These are phyloP conservation scores for Cutaneotrichosporon sp. DNA, from an alignment of 1,284 basidiomycete genomes.

Conservation along the genomic window DNA sequence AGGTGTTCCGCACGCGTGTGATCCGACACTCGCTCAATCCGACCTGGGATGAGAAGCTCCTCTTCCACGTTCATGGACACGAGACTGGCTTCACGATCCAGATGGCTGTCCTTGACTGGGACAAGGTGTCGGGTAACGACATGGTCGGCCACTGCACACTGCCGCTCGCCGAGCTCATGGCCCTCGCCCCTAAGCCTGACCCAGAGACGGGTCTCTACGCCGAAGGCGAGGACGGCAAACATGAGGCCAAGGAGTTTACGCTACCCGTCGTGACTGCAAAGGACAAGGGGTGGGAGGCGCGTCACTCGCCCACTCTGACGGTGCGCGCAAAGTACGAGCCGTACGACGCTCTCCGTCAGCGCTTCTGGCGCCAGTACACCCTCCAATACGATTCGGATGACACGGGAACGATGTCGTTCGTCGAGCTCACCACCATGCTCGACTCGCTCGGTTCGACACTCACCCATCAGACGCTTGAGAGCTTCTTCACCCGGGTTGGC, in stretches of 20 bases:
- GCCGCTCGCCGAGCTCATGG: conserved; percentile 68
- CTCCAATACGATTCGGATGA: conserved; percentile 90
- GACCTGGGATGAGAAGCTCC: conserved; percentile 89
- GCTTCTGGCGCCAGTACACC: conserved; percentile 88
- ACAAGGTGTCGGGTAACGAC: conserved; percentile 78
- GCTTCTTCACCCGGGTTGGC: conserved; percentile 71
- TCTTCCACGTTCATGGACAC: conserved; percentile 89
- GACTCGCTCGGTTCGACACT: conserved; percentile 95
- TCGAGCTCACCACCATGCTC: conserved; percentile 94
- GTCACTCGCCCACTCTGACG: conserved; percentile 49
- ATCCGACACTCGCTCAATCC: conserved; percentile 87
- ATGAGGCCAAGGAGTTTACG: conserved; percentile 69
- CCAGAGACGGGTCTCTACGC: conserved; percentile 70
- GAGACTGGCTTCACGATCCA: conserved; percentile 76
- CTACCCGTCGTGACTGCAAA: conserved; percentile 49
- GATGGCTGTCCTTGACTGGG: conserved; percentile 88
- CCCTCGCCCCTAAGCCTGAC: conserved; percentile 70
- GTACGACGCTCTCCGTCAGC: conserved; percentile 83
- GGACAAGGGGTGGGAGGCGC: conserved; percentile 49
- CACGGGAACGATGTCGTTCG: conserved; percentile 69
- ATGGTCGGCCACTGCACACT: conserved; percentile 73
- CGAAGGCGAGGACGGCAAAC: conserved; percentile 57
- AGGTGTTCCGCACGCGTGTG: conserved; percentile 90
- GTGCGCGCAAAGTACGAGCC: conserved; percentile 88
- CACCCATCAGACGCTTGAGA: conserved; percentile 71